These are phyloP conservation scores for Datisca glomerata DNA, from an alignment of 306 rosid genomes.

Conservation along the genomic window DNA sequence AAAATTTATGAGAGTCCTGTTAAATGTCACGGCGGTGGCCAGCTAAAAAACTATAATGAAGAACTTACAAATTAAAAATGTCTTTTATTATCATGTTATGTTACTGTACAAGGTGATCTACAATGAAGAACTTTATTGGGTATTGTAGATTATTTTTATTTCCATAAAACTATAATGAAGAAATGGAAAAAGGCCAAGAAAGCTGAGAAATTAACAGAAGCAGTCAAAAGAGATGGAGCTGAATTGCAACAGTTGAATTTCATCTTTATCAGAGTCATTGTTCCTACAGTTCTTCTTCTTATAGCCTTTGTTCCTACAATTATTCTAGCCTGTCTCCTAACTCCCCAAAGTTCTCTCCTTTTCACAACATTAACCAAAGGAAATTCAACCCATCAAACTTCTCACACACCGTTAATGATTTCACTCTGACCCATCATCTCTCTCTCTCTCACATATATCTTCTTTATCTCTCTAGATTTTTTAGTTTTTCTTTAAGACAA, in stretches of 20 bases:
- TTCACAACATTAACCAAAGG: constrained; percentile 6
- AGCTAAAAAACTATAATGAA: too few relatives aligned
- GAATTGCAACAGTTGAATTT: too few relatives aligned
- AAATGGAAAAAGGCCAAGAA: background rate
- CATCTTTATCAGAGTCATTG: too few relatives aligned
- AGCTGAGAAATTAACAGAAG: constrained; percentile 8
- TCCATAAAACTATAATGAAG: background rate
- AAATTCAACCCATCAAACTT: background rate
- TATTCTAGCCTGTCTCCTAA: background rate
- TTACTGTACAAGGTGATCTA: too few relatives aligned
- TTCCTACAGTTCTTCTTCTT: too few relatives aligned
- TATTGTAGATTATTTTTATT: background rate
- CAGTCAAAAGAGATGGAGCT: too few relatives aligned
- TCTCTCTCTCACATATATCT: constrained; percentile 1
- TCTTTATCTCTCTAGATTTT: background rate
- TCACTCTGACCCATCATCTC: constrained; percentile 18
- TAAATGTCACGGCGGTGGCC: too few relatives aligned
- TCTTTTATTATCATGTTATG: too few relatives aligned
- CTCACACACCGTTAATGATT: constrained; percentile 9
- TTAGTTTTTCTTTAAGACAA: background rate
- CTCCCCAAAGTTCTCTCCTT: constrained; percentile 11
- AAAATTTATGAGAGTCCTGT: too few relatives aligned
- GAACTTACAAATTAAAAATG: too few relatives aligned
- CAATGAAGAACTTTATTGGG: too few relatives aligned
- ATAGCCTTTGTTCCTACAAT: constrained; percentile 6